Evolutionary conservation across 2,329 filamentous ascomycete genomes (phyloP).

Genomic region (Boeremia exigua): DNA sequence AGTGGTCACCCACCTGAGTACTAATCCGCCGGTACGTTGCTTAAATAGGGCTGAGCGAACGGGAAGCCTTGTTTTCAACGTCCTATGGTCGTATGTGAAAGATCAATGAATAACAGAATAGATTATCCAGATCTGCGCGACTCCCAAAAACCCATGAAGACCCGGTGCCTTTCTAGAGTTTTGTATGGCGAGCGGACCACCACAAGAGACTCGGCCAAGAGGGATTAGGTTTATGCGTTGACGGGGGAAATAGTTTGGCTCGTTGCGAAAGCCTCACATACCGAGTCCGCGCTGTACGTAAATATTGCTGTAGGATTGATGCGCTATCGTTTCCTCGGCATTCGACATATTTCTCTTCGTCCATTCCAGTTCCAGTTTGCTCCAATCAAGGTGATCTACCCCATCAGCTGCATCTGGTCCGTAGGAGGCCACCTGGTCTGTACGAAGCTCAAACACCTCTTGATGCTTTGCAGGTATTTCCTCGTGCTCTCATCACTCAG

Average conservation of each 20-base stretch:
- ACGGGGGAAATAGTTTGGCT: neutral
- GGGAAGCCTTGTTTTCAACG: conserved; percentile 12
- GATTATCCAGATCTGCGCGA: neutral
- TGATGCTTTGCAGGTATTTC: conserved; percentile 97
- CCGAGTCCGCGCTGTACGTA: neutral
- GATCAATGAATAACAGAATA: neutral
- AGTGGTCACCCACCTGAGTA: conserved; percentile 12
- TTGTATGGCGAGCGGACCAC: no score
- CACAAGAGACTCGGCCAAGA: no score
- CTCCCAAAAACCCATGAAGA: no score
- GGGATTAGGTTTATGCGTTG: neutral
- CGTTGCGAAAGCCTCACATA: neutral
- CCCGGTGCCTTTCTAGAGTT: no score
- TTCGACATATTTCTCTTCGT: neutral
- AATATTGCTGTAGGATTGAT: neutral
- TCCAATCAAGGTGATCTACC: conserved; percentile 53
- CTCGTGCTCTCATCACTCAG: conserved; percentile 96
- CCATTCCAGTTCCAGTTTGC: neutral
- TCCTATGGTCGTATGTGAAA: conserved; percentile 5
- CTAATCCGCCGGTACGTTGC: conserved; percentile 12
- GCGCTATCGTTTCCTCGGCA: neutral
- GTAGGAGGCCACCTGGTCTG: conserved; percentile 96
- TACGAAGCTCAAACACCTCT: conserved; percentile 93
- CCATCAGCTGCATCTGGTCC: conserved; percentile 94
- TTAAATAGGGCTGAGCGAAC: conserved; percentile 13